Evolutionary conservation across 345 rosid species (phyloP), one percentile per base, ranked within the genome.

Genomic region (Ceriops decandra): DNA sequence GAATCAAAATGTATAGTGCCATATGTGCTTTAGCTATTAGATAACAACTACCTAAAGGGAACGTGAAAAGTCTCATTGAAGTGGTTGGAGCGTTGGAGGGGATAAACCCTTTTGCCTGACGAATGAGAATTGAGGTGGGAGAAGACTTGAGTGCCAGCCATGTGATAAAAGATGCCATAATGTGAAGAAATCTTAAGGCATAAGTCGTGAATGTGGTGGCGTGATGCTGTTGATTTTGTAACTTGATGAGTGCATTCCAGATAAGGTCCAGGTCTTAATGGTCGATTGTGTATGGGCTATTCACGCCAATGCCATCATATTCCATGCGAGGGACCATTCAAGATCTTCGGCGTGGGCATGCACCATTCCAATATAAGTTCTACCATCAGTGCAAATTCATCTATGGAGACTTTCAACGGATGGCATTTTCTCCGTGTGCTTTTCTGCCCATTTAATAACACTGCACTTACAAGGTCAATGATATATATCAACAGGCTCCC

Each of bases 51-150:
- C 66, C 6, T 13, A 21, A 52, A 64, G 63, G 61, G 24, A 28
- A 64, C 64, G 24, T 38, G n/a, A 70, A 27, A 32, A 15, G 49
- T 46, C 49, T 32, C 64, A 63, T 54, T 70, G 69, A 69, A 7
- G 59, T 64, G 51, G 79, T 59, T 38, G 36, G 51, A n/a, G 60
- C 49, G 19, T 42, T 42, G 19, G 52, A 17, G 21, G 22, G 8
- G 30, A 52, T 4, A 27, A 27, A 71, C 74, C 42, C 85, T 82
- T 80, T 70, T 51, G 73, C 82, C 70, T 72, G 72, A 82, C 66
- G 82, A 74, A 56, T 69, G 60, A 42, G 68, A 67, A 61, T 58
- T 15, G 68, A 67, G 62, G 13, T 32, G 22, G 64, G 52, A 64
- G 53, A 52, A 52, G 20, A 62, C 16, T 35, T 24, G 2, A 17